A percentile compares a stretch with the other conserved stretches of the same genome.
These are phyloP conservation scores for Coniferiporia sulphurascens DNA, from an alignment of 1,284 basidiomycete genomes.

Conservation along the genomic window DNA sequence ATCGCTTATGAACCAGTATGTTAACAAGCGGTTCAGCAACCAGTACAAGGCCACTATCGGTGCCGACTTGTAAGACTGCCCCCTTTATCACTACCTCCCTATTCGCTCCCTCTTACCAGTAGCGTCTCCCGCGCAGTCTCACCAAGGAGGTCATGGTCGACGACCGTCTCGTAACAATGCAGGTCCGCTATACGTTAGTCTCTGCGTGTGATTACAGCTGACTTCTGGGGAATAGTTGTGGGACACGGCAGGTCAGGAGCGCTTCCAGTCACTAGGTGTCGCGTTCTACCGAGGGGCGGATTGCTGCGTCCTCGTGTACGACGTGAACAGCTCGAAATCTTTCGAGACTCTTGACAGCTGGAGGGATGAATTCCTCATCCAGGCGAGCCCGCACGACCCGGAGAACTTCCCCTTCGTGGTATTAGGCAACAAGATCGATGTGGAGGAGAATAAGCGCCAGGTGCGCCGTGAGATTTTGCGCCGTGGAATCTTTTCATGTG, in stretches of 20 bases:
- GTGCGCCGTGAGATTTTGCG: constrained; percentile 39
- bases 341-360: constrained; percentile 98
- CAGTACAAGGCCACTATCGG: constrained; percentile 99
- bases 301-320: constrained; percentile 98
- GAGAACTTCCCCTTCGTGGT: constrained; percentile 99
- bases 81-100: neutral
- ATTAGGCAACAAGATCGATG: constrained; percentile 99
- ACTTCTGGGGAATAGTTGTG: constrained; percentile 60
- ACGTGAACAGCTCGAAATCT: constrained; percentile 97
- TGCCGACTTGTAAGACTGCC: constrained; percentile 71
- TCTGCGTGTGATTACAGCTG: neutral
- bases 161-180: constrained; percentile 97
- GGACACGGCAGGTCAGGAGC: constrained; percentile 99
- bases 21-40: constrained; percentile 99
- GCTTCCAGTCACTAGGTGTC: constrained; percentile 97
- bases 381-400: constrained; percentile 96
- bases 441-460: constrained; percentile 98
- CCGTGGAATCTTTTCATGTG: neutral
- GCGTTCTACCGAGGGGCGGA: constrained; percentile 99
- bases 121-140: constrained; percentile 49
- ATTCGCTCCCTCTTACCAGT: constrained; percentile 14
- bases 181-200: constrained; percentile 48
- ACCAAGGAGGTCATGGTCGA: constrained; percentile 99
- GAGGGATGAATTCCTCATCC: constrained; percentile 96
- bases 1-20: constrained; percentile 99